These are phyloP conservation scores for Dioscorea cayenensis DNA, from an alignment of 116 monocot genomes.

Conservation along the genomic window DNA sequence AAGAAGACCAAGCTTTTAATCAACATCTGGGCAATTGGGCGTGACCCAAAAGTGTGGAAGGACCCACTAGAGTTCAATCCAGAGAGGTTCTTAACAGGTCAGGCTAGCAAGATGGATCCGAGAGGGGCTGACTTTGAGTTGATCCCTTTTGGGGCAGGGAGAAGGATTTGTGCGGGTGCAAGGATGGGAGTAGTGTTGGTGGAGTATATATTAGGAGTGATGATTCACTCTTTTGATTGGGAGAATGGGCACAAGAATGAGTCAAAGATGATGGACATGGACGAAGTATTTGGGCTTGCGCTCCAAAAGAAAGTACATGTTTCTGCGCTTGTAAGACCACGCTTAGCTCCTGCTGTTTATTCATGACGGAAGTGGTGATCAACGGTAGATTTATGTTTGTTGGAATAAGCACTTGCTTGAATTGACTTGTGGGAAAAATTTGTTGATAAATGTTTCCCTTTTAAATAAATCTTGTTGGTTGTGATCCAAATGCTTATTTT, in stretches of 20 bases:
- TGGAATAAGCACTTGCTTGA: no score
- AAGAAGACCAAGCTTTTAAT: neutral
- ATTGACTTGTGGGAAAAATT: no score
- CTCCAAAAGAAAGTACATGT: neutral
- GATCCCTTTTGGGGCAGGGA: constrained; percentile 20
- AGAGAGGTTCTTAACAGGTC: constrained; percentile 7
- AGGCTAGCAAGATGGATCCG: neutral
- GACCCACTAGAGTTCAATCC: constrained; percentile 12
- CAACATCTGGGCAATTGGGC: neutral
- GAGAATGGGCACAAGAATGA: neutral
- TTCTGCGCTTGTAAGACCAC: neutral
- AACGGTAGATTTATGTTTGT: no score
- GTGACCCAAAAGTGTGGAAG: constrained; percentile 3
- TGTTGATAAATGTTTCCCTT: no score
- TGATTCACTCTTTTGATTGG: neutral
- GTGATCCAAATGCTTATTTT: no score
- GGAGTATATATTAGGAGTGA: neutral
- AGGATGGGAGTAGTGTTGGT: neutral
- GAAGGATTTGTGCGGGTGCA: constrained; percentile 1
- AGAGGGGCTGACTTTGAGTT: constrained; percentile 15
- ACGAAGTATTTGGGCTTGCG: neutral
- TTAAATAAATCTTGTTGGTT: no score
- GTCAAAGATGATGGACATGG: neutral
- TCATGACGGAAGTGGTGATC: no score
- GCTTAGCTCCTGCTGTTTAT: neutral